phyloP scores from a whole-genome alignment of 176 grass and related monocot genomes.

The Carex pumila region DNA sequence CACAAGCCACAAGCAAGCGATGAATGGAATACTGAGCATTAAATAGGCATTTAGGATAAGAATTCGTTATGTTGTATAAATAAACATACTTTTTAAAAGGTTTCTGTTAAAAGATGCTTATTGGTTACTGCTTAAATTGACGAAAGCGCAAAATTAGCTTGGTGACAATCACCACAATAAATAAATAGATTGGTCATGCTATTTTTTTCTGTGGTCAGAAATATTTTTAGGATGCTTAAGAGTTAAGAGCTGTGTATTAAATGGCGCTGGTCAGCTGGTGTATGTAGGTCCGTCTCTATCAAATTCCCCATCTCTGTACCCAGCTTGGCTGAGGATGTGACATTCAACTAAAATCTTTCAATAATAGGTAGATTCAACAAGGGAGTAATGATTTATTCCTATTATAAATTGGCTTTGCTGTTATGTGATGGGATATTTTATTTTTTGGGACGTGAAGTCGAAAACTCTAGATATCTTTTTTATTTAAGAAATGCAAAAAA shows the following conservation, averaged over 20 bases:
- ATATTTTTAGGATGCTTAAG: background rate
- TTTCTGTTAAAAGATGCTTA: background rate
- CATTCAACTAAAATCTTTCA: conserved; percentile 1
- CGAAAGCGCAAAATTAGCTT: background rate
- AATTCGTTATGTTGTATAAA: background rate
- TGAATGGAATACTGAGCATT: background rate
- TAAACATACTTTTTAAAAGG: background rate
- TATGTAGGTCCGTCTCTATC: background rate
- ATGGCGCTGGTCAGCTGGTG: background rate
- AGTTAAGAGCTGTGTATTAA: background rate
- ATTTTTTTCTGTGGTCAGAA: background rate
- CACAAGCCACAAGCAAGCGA: background rate
- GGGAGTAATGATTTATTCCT: background rate
- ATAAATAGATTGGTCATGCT: background rate
- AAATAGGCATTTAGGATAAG: background rate
- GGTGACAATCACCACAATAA: background rate
- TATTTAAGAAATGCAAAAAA: background rate
- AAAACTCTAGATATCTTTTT: background rate
- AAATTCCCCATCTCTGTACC: background rate
- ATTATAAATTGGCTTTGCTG: conserved; percentile 8
- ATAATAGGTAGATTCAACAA: background rate
- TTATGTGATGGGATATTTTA: background rate
- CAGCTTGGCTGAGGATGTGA: conserved; percentile 2
- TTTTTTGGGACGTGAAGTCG: background rate
- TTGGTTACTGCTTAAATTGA: background rate